phyloP scores from a whole-genome alignment of 495 filamentous ascomycete species.

The Thermothielavioides terrestris region DNA sequence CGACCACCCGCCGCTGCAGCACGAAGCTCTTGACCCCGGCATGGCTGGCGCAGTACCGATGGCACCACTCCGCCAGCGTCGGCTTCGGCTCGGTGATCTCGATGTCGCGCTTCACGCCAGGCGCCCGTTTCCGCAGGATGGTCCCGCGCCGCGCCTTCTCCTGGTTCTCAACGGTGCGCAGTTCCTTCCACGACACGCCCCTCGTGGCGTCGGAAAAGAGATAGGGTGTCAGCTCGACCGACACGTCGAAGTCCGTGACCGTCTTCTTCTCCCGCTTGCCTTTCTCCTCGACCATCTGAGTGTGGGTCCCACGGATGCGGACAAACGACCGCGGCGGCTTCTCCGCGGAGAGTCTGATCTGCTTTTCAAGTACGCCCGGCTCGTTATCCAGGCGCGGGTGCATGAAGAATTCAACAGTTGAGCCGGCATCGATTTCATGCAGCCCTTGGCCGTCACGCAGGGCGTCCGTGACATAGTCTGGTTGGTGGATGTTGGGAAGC shows the following conservation, averaged over 20 bases:
- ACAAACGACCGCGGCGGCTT: constrained; percentile 40
- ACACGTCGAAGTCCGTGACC: constrained; percentile 45
- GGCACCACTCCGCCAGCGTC: constrained; percentile 48
- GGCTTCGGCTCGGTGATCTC: constrained; percentile 31
- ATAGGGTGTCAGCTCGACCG: constrained; percentile 42
- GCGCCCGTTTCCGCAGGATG: constrained; percentile 30
- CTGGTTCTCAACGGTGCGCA: constrained; percentile 32
- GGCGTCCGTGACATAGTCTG: constrained; percentile 3
- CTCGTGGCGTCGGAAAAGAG: constrained; percentile 34
- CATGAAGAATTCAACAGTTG: constrained; percentile 29
- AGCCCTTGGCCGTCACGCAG: neutral
- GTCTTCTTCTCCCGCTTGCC: constrained; percentile 36
- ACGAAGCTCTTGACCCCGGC: constrained; percentile 44
- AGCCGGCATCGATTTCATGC: constrained; percentile 13
- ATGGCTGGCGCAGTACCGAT: constrained; percentile 43
- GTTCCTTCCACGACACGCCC: constrained; percentile 18
- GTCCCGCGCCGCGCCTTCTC: constrained; percentile 38
- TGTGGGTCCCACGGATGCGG: constrained; percentile 43
- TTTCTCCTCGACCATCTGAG: constrained; percentile 34
- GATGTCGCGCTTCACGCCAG: constrained; percentile 31
- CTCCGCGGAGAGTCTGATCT: constrained; percentile 33
- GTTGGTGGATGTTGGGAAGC: constrained; percentile 6
- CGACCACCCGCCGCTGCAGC: constrained; percentile 40
- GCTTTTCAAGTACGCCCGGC: constrained; percentile 32
- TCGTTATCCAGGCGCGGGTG: constrained; percentile 32